Percentiles rank a stretch among this genome's conserved stretches.
Evolutionary conservation across 202 grass and related monocot species (phyloP).

Genomic region (Panicum virgatum): DNA sequence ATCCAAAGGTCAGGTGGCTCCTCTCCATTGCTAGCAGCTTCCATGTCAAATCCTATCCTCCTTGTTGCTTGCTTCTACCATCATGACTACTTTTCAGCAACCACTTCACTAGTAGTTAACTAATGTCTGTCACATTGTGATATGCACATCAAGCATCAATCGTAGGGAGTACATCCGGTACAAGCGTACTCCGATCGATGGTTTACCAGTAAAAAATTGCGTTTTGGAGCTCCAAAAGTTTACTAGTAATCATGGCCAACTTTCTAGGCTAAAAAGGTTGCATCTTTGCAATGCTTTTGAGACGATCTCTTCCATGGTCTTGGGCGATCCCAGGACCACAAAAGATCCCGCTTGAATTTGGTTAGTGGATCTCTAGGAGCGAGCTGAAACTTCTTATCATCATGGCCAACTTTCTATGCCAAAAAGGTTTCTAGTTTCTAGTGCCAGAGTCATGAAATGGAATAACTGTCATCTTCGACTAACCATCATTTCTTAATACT

Average conservation of each 20-base stretch:
- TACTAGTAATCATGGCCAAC: conserved; percentile 31
- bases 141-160: not conserved
- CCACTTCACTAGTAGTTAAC: no score
- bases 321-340: conserved; percentile 41
- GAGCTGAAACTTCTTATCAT: conserved; percentile 30
- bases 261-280: conserved; percentile 37
- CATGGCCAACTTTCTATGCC: conserved; percentile 39
- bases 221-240: conserved; percentile 43
- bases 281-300: conserved; percentile 42
- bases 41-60: conserved; percentile 44
- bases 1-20: conserved; percentile 66
- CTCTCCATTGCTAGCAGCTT: not conserved
- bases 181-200: not conserved
- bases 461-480: not conserved
- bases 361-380: conserved; percentile 39
- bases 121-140: conserved; percentile 22
- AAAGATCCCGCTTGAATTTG: conserved; percentile 34
- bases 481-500: not conserved
- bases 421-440: conserved; percentile 41
- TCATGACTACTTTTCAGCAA: conserved; percentile 48
- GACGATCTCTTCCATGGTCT: conserved; percentile 11
- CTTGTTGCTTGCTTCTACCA: not conserved
- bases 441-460: conserved; percentile 16
- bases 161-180: not conserved
- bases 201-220: not conserved